These are phyloP conservation scores for Ilyonectria mors-panacis DNA, from an alignment of 2,329 filamentous ascomycete species.

Conservation along the genomic window DNA sequence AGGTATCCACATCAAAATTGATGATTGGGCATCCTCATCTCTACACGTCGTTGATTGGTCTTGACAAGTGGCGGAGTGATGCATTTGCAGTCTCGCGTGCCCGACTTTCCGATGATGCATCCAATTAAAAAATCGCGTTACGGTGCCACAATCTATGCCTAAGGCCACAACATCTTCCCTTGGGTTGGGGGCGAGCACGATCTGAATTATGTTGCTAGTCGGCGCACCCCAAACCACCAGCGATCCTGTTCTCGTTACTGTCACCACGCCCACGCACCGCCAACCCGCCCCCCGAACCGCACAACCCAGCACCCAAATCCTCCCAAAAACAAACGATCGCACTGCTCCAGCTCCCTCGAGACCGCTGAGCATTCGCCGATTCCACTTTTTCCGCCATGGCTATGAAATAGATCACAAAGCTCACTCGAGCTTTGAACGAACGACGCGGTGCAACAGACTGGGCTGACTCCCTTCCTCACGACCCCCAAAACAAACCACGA, in stretches of 20 bases:
- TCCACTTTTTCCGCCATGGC: slow-evolving; percentile 40
- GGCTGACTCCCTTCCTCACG: slow-evolving; percentile 43
- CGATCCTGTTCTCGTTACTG: slow-evolving; percentile 46
- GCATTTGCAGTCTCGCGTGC: slow-evolving; percentile 44
- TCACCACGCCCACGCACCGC: slow-evolving; percentile 38
- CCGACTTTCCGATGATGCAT: slow-evolving; percentile 13
- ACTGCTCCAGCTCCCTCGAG: slow-evolving; percentile 41
- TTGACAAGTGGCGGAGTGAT: slow-evolving; percentile 37
- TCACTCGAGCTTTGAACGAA: slow-evolving; percentile 44
- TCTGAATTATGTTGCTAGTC: slow-evolving; percentile 48
- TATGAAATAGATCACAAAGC: slow-evolving; percentile 47
- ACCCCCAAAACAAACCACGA: slow-evolving; percentile 32
- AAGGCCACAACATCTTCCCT: slow-evolving; percentile 41
- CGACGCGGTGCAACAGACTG: slow-evolving; percentile 38
- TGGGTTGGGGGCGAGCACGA: slow-evolving; percentile 40
- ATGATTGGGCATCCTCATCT: slow-evolving; percentile 26
- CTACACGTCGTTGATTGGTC: slow-evolving; percentile 35
- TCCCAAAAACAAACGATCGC: slow-evolving; percentile 28
- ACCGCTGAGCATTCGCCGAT: slow-evolving; percentile 40
- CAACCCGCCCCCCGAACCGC: slow-evolving; percentile 35
- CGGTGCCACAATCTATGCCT: slow-evolving; percentile 35
- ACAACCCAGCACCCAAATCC: slow-evolving; percentile 32
- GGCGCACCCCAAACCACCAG: slow-evolving; percentile 44
- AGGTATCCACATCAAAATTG: slow-evolving; percentile 11
- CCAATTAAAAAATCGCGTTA: slow-evolving; percentile 37